Percentiles rank a stretch among this genome's conserved stretches.
Conservation (phyloP, 805 yeast species). For the Ogataea neopini region DNA sequence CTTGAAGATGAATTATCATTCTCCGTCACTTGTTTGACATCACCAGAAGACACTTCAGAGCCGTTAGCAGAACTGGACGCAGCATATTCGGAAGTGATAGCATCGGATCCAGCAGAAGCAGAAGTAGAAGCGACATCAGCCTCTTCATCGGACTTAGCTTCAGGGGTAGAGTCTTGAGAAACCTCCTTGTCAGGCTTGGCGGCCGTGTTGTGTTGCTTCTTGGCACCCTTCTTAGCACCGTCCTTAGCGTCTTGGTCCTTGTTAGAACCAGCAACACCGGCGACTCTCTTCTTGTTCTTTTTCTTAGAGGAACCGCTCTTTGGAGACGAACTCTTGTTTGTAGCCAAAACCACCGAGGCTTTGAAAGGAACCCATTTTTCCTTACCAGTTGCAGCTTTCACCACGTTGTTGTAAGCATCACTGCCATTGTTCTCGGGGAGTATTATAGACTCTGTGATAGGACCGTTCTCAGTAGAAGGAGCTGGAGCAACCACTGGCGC, state of each 20-base stretch:
- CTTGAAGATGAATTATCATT: neutral
- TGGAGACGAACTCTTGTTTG: constrained; percentile 17
- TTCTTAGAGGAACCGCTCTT: constrained; percentile 23
- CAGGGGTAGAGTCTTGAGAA: neutral
- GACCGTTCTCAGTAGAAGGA: constrained; percentile 35
- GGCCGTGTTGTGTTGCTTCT: neutral
- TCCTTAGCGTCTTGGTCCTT: constrained; percentile 12
- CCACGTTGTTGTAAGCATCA: constrained; percentile 19
- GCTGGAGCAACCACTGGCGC: constrained; percentile 29
- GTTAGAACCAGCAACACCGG: constrained; percentile 9
- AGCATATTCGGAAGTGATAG: neutral
- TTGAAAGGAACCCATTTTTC: constrained; percentile 76
- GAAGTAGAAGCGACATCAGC: neutral
- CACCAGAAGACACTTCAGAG: neutral
- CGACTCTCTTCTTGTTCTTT: constrained; percentile 25
- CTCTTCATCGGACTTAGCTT: constrained; percentile 3
- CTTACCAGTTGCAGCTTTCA: constrained; percentile 42
- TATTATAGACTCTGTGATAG: constrained; percentile 39
- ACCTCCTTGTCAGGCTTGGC: constrained; percentile 5
- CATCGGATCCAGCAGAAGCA: neutral
- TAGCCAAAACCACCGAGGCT: constrained; percentile 49
- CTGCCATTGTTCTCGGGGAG: constrained; percentile 22
- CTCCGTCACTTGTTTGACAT: neutral
- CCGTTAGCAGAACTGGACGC: neutral
- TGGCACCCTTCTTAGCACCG: constrained; percentile 5